A percentile compares a stretch with the other conserved stretches of the same genome.
These are phyloP conservation scores for Entelexis sorbosivorans DNA, from an alignment of 1,139 yeast genomes.

Conservation along the genomic window DNA sequence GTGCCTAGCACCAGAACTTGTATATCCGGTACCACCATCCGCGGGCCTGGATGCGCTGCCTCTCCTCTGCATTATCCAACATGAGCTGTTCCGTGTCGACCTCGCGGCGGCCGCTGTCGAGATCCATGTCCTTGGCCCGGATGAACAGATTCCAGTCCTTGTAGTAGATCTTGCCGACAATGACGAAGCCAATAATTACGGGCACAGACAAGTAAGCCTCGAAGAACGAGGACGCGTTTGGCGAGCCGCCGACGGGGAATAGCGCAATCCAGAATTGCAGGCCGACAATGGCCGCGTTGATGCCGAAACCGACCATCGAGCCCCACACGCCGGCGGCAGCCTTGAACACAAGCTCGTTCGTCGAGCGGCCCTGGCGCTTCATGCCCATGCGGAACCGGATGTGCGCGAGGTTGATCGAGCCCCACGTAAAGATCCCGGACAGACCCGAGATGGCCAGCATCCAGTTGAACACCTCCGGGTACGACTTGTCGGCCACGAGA, in stretches of 20 bases:
- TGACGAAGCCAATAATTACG: conserved; percentile 41
- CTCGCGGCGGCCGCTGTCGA: conserved; percentile 46
- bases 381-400: conserved; percentile 61
- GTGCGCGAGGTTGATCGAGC: conserved; percentile 57
- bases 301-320: conserved; percentile 50
- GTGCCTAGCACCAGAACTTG: conserved; percentile 43
- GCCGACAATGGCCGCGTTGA: conserved; percentile 45
- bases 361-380: conserved; percentile 48
- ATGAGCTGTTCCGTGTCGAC: conserved; percentile 43
- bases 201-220: conserved; percentile 45
- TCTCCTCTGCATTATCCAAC: conserved; percentile 44
- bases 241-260: conserved; percentile 40
- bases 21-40: conserved; percentile 33
- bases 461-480: conserved; percentile 66
- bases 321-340: conserved; percentile 65
- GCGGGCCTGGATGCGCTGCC: conserved; percentile 31
- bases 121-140: conserved; percentile 44
- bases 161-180: conserved; percentile 41
- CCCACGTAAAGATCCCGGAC: conserved; percentile 69
- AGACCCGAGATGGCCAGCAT: conserved; percentile 68
- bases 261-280: conserved; percentile 72
- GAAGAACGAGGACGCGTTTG: conserved; percentile 39
- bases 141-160: conserved; percentile 26
- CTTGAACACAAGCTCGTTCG: conserved; percentile 56
- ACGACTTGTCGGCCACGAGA: conserved; percentile 57